These are phyloP conservation scores for Cyberlindnera maclurae DNA, from an alignment of 805 yeast genomes.

Conservation along the genomic window DNA sequence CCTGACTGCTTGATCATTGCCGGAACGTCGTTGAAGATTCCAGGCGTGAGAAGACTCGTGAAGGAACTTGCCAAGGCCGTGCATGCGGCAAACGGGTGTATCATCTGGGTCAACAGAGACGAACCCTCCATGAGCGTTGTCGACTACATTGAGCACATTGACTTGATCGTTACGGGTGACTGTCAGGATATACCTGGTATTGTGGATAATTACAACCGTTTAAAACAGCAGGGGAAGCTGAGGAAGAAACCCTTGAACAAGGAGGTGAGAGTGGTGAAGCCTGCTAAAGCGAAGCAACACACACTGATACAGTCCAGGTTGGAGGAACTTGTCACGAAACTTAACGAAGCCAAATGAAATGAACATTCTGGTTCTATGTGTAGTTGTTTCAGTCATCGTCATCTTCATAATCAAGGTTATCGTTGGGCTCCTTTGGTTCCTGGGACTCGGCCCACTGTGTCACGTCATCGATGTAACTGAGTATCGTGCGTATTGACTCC, in stretches of 20 bases:
- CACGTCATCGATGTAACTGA: conserved; percentile 90
- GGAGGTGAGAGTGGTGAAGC: conserved; percentile 1
- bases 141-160: conserved; percentile 46
- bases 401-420: conserved; percentile 60
- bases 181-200: conserved; percentile 47
- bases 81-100: conserved; percentile 48
- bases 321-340: conserved; percentile 16
- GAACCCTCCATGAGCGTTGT: conserved; percentile 43
- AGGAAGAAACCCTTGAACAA: conserved; percentile 1
- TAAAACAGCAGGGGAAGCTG: conserved; percentile 4
- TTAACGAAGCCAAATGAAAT: conserved; percentile 14
- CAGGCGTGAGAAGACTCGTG: conserved; percentile 58
- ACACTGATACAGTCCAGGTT: conserved; percentile 17
- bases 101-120: conserved; percentile 56
- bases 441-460: conserved; percentile 97
- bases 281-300: conserved; percentile 5
- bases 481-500: conserved; percentile 70
- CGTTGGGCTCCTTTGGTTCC: conserved; percentile 94
- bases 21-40: conserved; percentile 81
- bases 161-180: conserved; percentile 55
- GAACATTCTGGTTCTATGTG: neutral
- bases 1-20: conserved; percentile 79
- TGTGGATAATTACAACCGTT: conserved; percentile 21
- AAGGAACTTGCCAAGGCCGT: conserved; percentile 54
- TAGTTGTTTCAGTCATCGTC: conserved; percentile 27